phyloP scores from a whole-genome alignment of 345 rosid species.

The Cardamine occulta region DNA sequence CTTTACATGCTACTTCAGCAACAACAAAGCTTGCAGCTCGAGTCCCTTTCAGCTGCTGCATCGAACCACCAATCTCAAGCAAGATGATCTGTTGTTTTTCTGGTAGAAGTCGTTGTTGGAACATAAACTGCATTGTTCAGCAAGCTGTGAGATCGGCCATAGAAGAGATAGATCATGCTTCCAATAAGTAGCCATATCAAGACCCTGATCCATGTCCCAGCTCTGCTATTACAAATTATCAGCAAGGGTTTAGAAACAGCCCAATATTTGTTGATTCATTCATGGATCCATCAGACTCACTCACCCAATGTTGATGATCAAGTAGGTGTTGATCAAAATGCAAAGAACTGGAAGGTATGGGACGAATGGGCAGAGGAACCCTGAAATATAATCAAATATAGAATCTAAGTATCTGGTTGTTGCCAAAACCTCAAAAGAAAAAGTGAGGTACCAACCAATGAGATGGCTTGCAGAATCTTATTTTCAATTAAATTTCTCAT shows the following conservation, averaged over 20 bases:
- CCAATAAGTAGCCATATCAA: slow-evolving; percentile 69
- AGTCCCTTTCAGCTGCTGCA: slow-evolving; percentile 18
- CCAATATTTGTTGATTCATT: not conserved
- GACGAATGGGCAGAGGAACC: slow-evolving; percentile 66
- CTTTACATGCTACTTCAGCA: slow-evolving; percentile 22
- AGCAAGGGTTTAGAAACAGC: slow-evolving; percentile 19
- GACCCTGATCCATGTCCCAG: slow-evolving; percentile 67
- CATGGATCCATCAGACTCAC: slow-evolving; percentile 34
- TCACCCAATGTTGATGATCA: slow-evolving; percentile 68
- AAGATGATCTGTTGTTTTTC: slow-evolving; percentile 47
- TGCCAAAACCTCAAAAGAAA: not conserved
- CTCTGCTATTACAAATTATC: slow-evolving; percentile 47
- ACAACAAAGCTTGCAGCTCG: slow-evolving; percentile 31
- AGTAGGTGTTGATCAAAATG: slow-evolving; percentile 62
- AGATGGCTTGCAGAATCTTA: slow-evolving; percentile 8
- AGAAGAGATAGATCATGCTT: slow-evolving; percentile 53
- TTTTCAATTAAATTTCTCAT: not conserved
- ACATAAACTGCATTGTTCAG: slow-evolving; percentile 48
- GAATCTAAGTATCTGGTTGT: not conserved
- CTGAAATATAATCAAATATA: slow-evolving; percentile 42
- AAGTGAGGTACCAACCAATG: not conserved
- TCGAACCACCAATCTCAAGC: slow-evolving; percentile 30
- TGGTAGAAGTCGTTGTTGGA: slow-evolving; percentile 46
- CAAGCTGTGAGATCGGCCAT: slow-evolving; percentile 65
- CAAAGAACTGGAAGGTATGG: slow-evolving; percentile 63